phyloP scores from a whole-genome alignment of 805 yeast genomes.

The Sugiyamaella boreocaroliniensis region DNA sequence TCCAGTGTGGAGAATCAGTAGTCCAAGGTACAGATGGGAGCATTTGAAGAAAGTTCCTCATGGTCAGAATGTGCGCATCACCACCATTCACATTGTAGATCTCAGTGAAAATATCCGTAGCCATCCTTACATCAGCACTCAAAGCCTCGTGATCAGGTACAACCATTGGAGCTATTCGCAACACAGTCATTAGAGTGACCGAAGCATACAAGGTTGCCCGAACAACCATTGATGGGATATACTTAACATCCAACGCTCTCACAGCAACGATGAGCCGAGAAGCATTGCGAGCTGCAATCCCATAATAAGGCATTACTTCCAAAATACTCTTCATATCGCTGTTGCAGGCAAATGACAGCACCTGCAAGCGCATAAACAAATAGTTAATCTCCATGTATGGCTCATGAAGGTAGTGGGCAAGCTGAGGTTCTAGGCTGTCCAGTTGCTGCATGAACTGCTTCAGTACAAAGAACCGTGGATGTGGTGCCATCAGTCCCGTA shows the following conservation, averaged over 20 bases:
- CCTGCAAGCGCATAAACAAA: not conserved
- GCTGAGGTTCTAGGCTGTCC: not conserved
- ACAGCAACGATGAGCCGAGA: not conserved
- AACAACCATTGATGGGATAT: not conserved
- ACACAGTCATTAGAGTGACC: not conserved
- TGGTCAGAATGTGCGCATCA: not conserved
- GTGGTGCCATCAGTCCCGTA: conserved; percentile 4
- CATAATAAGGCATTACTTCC: not conserved
- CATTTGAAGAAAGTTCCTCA: not conserved
- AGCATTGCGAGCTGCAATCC: not conserved
- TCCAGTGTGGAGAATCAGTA: not conserved
- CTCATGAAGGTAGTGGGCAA: not conserved
- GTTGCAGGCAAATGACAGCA: conserved; percentile 1
- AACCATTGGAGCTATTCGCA: not conserved
- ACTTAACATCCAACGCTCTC: not conserved
- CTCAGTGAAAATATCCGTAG: not conserved
- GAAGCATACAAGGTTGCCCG: not conserved
- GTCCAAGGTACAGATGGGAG: not conserved
- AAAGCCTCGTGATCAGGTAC: not conserved
- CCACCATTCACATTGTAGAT: not conserved
- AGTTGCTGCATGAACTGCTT: conserved; percentile 6
- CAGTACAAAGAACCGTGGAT: conserved; percentile 1
- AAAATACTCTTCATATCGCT: not conserved
- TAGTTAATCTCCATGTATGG: conserved; percentile 3
- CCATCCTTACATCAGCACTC: not conserved